Evolutionary conservation across 2,329 filamentous ascomycete genomes (phyloP), one percentile per base, ranked within the genome.

Genomic region (Claviceps quebecensis): DNA sequence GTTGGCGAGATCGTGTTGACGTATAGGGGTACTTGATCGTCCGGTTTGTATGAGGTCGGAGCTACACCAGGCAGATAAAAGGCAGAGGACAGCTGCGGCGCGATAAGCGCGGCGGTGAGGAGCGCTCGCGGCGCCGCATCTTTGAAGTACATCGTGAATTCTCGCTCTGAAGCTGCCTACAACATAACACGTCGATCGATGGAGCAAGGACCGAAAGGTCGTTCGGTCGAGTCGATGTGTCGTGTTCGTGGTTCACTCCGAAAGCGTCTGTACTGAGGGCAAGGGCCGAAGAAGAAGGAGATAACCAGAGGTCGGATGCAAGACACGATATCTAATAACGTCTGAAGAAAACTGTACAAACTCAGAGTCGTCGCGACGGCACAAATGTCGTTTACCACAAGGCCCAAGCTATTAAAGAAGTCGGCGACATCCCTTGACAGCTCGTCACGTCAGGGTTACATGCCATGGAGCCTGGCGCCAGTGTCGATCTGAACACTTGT

Each of bases 1-100:
- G 90, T 81, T 4, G 93, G 91, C 43, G 87, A 93, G 61, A 98
- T 84, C 64, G 84, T 84, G 72, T 98, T 98, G 67, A 98, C 93
- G 62, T 87, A 84, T 47, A 98, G 78, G 23, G 90, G 87, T 23
- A 98, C 93, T 26, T 72, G 72, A 60, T 93, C 86, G 63, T 82
- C 86, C 49, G 74, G 71, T 61, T 86, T 81, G 73, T 98, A 98
- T 52, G 91, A 91, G 44, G 88, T 94, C 22, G 93, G 93, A 57
- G 91, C 90, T 60, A 96, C 89, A 59, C 93, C 93, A 39, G 91
- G 93, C 41, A 98, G 86, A 71, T 98, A 98, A 73, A 97, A 98
- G 51, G 88, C 87, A 2, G 81, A 75, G 14, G 74, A 69, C 38
- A 81, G 65, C 55, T 77, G 72, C 23, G 80, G 76, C 29, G 73